phyloP scores from a whole-genome alignment of 345 rosid species.

The Linum tenue region DNA sequence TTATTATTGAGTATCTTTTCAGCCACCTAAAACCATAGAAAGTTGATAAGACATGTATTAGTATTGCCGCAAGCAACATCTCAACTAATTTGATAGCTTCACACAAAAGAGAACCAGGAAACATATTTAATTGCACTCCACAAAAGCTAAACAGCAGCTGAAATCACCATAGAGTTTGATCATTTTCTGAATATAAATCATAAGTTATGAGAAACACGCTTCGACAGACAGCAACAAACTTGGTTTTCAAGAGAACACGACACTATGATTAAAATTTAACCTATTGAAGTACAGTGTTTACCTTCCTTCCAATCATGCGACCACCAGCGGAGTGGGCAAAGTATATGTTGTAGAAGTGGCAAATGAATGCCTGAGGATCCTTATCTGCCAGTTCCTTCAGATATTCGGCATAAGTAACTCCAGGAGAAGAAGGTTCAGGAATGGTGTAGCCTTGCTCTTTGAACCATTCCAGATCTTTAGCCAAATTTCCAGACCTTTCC shows the following conservation, averaged over 20 bases:
- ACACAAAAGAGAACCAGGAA: not conserved
- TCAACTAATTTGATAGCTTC: not conserved
- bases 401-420: slow-evolving; percentile 45
- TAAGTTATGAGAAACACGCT: too few relatives aligned
- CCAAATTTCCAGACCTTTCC: slow-evolving; percentile 65
- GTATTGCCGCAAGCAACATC: not conserved
- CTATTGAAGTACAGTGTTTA: slow-evolving; percentile 11
- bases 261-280: too few relatives aligned
- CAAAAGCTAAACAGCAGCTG: not conserved
- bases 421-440: slow-evolving; percentile 79
- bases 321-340: slow-evolving; percentile 97
- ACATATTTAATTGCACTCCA: not conserved
- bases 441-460: slow-evolving; percentile 72
- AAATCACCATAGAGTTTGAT: too few relatives aligned
- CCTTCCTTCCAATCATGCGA: slow-evolving; percentile 94
- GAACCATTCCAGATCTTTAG: slow-evolving; percentile 81
- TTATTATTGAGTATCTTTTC: slow-evolving; percentile 51
- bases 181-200: too few relatives aligned
- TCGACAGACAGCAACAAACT: too few relatives aligned
- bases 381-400: slow-evolving; percentile 63
- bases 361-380: slow-evolving; percentile 92
- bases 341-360: slow-evolving; percentile 92
- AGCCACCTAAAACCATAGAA: slow-evolving; percentile 42
- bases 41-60: not conserved
- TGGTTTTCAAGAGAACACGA: too few relatives aligned